Evolutionary conservation across 2,329 filamentous ascomycete genomes (phyloP).

Genomic region (Cryoendolithus antarcticus): DNA sequence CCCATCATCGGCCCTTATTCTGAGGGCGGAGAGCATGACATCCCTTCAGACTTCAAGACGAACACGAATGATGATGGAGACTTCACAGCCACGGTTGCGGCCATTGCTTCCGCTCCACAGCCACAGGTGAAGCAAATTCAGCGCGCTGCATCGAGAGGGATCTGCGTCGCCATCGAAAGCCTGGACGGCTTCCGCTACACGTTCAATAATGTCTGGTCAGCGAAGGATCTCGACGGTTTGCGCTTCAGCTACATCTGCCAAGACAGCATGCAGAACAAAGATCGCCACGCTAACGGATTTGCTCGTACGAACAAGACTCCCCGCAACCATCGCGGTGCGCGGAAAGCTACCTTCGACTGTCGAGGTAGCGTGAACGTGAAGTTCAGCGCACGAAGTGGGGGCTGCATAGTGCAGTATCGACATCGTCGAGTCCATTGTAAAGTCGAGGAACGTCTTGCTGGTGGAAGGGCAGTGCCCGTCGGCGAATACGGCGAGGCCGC

Average conservation of each 20-base stretch:
- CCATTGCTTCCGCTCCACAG: neutral
- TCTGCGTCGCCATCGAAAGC: constrained; percentile 31
- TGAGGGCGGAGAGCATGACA: constrained; percentile 16
- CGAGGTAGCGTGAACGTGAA: constrained; percentile 36
- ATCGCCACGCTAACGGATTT: constrained; percentile 32
- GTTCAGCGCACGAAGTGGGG: constrained; percentile 31
- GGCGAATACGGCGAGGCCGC: constrained; percentile 10
- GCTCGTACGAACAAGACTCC: constrained; percentile 16
- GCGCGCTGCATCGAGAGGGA: constrained; percentile 34
- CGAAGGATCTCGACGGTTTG: constrained; percentile 32
- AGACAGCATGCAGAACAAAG: constrained; percentile 39
- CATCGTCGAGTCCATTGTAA: constrained; percentile 35
- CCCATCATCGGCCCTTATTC: constrained; percentile 19
- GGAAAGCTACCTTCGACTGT: constrained; percentile 32
- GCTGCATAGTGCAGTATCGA: constrained; percentile 34
- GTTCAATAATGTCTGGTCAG: constrained; percentile 39
- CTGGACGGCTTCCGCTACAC: constrained; percentile 36
- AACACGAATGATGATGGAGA: constrained; percentile 7
- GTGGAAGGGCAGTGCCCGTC: constrained; percentile 28
- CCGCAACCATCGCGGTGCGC: constrained; percentile 4
- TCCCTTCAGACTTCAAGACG: constrained; percentile 18
- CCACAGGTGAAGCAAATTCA: constrained; percentile 17
- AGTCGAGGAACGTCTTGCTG: constrained; percentile 33
- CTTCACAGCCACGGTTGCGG: constrained; percentile 2
- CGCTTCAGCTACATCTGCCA: constrained; percentile 39